A percentile compares a stretch with the other conserved stretches of the same genome.
These are phyloP conservation scores for Saturnispora ahearnii DNA, from an alignment of 805 yeast genomes.

Conservation along the genomic window DNA sequence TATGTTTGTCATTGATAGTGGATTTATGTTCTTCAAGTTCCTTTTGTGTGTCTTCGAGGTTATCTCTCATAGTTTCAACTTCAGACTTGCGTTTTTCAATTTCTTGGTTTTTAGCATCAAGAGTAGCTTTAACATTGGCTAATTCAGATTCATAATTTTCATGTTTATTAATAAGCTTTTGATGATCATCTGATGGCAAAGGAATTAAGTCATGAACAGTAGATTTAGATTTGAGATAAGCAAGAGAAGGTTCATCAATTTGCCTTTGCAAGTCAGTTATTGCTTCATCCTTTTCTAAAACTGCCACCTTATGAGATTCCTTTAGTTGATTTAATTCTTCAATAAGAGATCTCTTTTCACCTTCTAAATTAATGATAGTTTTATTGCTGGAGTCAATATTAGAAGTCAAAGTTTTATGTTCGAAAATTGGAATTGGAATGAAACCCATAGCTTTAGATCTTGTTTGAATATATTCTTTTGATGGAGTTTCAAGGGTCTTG, in stretches of 20 bases:
- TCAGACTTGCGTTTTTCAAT: neutral
- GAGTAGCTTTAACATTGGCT: neutral
- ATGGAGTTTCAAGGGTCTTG: slow-evolving; percentile 16
- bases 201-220: slow-evolving; percentile 27
- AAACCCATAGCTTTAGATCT: slow-evolving; percentile 14
- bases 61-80: neutral
- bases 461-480: slow-evolving; percentile 21
- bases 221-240: slow-evolving; percentile 22
- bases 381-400: slow-evolving; percentile 1
- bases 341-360: neutral
- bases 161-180: neutral
- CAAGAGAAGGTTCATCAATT: slow-evolving; percentile 10
- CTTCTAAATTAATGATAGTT: neutral
- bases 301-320: neutral
- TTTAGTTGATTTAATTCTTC: neutral
- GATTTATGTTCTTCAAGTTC: neutral
- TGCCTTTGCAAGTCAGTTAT: neutral
- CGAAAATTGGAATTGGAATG: slow-evolving; percentile 16
- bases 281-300: neutral
- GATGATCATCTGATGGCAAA: slow-evolving; percentile 11
- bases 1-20: neutral
- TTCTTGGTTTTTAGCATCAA: neutral
- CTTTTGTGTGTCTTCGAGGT: too few species aligned
- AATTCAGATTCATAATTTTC: slow-evolving; percentile 9
- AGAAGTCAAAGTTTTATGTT: slow-evolving; percentile 7